Evolutionary conservation across 345 rosid genomes (phyloP), one percentile per base, ranked within the genome.

Genomic region (Anacardium occidentale): DNA sequence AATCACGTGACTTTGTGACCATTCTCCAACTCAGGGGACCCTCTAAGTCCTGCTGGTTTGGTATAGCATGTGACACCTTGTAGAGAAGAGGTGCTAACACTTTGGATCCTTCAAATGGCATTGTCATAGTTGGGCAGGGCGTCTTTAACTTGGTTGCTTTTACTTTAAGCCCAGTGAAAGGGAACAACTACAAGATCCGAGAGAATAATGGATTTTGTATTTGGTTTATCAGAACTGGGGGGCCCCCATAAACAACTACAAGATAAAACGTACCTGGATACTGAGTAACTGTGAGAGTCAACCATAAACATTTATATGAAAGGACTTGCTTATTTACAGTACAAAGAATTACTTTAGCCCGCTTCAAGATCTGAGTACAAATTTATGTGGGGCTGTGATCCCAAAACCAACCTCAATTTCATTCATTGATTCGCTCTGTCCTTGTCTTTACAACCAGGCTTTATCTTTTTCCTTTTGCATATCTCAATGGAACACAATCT

Each of bases 1-100:
- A 29, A 14, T 74, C 79, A 73, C 64, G 77, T 76, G 79, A 80
- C 75, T 26, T 25, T 71, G 65, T 63, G 22, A 20, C 71, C 73
- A 64, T 21, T 80, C 78, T 70, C 80, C 69, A 50, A 22, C 47
- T 18, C 42, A 2, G 62, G 59, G 29, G 50, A 32, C 4, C 12
- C 5, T 53, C 67, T 26, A 50, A 52, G n/a, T 22, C 65, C 52
- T 63, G 37, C 44, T 37, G 7, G 21, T 21, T 32, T 17, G 44
- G 48, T 52, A 37, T 0, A 17, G 44, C 52, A 12, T 45, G 42
- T 61, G 64, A 24, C 34, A 24, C 25, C 70, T 26, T 67, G 6
- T 52, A 29, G 25, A 25, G 53, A 66, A 51, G 18, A 0, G 25
- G n/a, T 17, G 57, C 58, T 37, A 25, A 18, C 44, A 18, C 44